Base-by-base conservation (phyloP, 2,329 filamentous ascomycete species). In the Pleochaeta shiraiana region DNA sequence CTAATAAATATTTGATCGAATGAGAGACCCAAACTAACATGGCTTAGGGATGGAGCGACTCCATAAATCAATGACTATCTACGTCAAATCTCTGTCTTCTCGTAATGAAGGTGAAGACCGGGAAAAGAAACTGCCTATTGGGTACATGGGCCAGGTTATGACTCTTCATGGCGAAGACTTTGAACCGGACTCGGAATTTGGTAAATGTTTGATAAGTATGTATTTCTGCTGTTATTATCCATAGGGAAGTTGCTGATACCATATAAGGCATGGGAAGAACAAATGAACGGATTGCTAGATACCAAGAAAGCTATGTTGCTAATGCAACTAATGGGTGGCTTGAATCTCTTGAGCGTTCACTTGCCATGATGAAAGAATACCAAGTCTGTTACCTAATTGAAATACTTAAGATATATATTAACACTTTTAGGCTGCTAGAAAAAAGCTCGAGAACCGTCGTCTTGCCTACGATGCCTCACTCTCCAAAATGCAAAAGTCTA, bases 351-450 rank as follows among this genome's bases (percentile, higher is more conserved):
- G 92, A 97, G 74, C 81, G 90, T 68, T 95, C 87, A 30, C 76
- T 95, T 63, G 85, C 89, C 39, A 93, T 95, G 80, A 92, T 97
- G 89, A 96, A 95, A 74, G 93, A 97, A 72, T 97, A 95, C 71
- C 90, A 96, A 81, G 88, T 92, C 79, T 64, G 81, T 73, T 0
- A 55, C 19, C 4, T 14, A 28, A 9, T 2, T 4, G 64, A 30
- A 47, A 66, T 71, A 66, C 70, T 65, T 69, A 24, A 28, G 39
- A 14, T 61, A 66, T 64, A 70, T 60, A 33, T 64, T 33, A 66
- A 66, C 66, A 86, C n/a, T 30, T 11, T 4, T 30, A 63, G 86
- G 79, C 82, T 68, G 83, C 92, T 63, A 87, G 92, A 72, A 96
- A 93, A 82, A 96, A 95, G 82, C 86, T 97, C 68, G 93, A 97